Base-by-base conservation (phyloP, 2,329 filamentous ascomycete species). In the Metarhizium guizhouense region DNA sequence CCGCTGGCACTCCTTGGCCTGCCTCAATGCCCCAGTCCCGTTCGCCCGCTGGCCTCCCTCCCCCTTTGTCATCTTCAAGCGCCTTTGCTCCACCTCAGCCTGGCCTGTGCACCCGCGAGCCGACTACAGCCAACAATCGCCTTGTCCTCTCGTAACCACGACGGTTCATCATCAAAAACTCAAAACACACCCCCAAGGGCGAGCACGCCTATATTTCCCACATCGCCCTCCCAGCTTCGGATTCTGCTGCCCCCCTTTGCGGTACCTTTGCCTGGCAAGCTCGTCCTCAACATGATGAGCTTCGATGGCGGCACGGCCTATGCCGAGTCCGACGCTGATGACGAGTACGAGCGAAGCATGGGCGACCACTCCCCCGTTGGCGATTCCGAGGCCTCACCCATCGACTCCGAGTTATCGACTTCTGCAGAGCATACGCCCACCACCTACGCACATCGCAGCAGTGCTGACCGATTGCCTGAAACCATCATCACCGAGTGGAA, bases 401-500 rank as follows among this genome's bases (percentile, higher is more conserved):
- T 85, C 65, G 85, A 87, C 64, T 89, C 85, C 13, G 87, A 89
- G 61, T 81, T 85, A 57, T 82, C 81, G 45, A 89, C 83, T 50
- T 79, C 80, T 4, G 76, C 78, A 62, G 86, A 91, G 65, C 88
- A 91, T 68, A 92, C 88, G 7, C 88, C 88, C 20, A 93, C 88
- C 51, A 90, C 86, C 52, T 89, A 88, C 64, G 85, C 83, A 61
- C 84, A 87, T 64, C 83, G 80, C 57, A 78, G 73, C 67, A 83
- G 80, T 65, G 80, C 79, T 66, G 84, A 87, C 69, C 76, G 81
- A 54, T 76, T 88, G 61, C 87, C 87, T 62, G 85, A 87, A 65
- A 88, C 86, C 51, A 82, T 87, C 66, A 88, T 93, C 63, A 84
- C 84, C 36, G 85, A 90, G 64, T 94, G 88, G 88, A 86, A 85